A percentile compares a stretch with the other conserved stretches of the same genome.
Evolutionary conservation across 345 rosid genomes (phyloP).

Genomic region (Eucalyptus curtisii): DNA sequence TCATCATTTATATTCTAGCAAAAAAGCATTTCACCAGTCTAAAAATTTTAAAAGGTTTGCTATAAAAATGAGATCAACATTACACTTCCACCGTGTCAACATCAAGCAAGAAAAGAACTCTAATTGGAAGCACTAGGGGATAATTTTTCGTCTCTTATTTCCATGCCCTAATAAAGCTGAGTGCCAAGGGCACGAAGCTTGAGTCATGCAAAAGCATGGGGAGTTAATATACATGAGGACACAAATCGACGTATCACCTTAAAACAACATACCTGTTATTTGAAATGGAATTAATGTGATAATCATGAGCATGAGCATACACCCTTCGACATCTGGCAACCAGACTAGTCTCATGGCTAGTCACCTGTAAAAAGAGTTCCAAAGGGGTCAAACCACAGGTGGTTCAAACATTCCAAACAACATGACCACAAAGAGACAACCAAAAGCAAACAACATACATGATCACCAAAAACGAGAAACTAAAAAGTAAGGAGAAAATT

Average conservation of each 20-base stretch:
- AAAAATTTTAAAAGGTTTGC: background rate
- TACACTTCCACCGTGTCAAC: background rate
- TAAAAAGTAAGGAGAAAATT: background rate
- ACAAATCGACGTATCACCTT: background rate
- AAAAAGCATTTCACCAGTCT: background rate
- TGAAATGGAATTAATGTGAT: constrained; percentile 96
- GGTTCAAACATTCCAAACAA: background rate
- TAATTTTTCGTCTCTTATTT: background rate
- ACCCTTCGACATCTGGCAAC: constrained; percentile 93
- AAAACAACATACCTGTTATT: constrained; percentile 59
- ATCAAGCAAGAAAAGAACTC: background rate
- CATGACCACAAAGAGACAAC: background rate
- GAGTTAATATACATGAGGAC: background rate
- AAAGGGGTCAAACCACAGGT: background rate
- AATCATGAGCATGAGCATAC: constrained; percentile 98
- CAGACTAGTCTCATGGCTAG: constrained; percentile 69
- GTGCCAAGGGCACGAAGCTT: background rate
- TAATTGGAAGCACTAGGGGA: background rate
- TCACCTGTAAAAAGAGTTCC: constrained; percentile 33
- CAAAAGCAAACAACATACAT: background rate
- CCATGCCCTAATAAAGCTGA: background rate
- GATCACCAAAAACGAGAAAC: background rate
- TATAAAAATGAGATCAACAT: background rate
- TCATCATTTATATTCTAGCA: background rate
- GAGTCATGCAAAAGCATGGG: background rate